These are phyloP conservation scores for Viola odorata DNA, from an alignment of 345 rosid genomes.

Conservation along the genomic window DNA sequence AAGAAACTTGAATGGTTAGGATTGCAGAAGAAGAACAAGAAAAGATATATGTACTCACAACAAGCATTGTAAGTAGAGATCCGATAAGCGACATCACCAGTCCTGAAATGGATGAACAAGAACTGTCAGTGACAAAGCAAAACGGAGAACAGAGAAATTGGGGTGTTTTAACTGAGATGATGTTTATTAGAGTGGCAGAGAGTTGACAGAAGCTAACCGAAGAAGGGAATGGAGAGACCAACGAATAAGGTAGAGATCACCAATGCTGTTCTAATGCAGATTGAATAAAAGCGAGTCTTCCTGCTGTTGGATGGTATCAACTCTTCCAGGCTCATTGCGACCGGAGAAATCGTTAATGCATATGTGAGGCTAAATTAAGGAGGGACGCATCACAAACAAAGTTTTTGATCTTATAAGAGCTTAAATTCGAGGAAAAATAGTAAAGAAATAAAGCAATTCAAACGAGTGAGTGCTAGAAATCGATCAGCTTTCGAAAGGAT, in stretches of 20 bases:
- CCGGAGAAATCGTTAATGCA: constrained; percentile 90
- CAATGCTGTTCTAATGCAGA: constrained; percentile 64
- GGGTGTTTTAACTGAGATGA: neutral
- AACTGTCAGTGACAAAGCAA: neutral
- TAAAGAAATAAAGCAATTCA: neutral
- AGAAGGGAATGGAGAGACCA: constrained; percentile 78
- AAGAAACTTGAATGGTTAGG: neutral
- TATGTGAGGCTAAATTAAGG: constrained; percentile 48
- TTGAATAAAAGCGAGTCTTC: constrained; percentile 53
- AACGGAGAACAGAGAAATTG: neutral
- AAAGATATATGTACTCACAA: constrained; percentile 40
- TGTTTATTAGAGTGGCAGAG: neutral
- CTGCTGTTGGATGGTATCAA: constrained; percentile 56
- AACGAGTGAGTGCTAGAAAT: neutral
- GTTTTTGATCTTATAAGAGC: neutral
- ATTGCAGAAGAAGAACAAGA: constrained; percentile 1
- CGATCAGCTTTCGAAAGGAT: constrained; percentile 32
- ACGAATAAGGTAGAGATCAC: constrained; percentile 77
- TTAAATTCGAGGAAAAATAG: neutral
- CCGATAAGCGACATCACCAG: constrained; percentile 83
- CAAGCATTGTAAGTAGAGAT: constrained; percentile 87
- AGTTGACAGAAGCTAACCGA: constrained; percentile 39
- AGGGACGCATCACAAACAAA: constrained; percentile 2
- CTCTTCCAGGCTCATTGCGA: constrained; percentile 93
- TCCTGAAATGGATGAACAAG: constrained; percentile 34